A percentile compares a stretch with the other conserved stretches of the same genome.
phyloP scores from a whole-genome alignment of 2,329 filamentous ascomycete genomes.

The Sclerotinia nivalis region DNA sequence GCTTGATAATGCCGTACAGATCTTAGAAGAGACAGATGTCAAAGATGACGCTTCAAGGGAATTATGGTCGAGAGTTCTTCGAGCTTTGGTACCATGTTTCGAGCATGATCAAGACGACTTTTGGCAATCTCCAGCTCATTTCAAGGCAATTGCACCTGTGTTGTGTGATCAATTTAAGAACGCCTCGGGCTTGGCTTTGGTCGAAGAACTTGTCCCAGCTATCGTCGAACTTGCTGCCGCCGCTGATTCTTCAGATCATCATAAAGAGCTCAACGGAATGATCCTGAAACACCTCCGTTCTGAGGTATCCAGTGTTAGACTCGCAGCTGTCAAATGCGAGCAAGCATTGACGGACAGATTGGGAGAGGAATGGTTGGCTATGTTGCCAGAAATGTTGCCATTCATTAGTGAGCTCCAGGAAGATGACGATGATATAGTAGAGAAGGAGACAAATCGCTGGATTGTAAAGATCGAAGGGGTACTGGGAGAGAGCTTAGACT shows the following conservation, averaged over 20 bases:
- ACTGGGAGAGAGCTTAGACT: conserved; percentile 85
- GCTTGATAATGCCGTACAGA: conserved; percentile 69
- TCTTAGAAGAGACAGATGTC: conserved; percentile 53
- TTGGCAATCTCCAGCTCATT: conserved; percentile 91
- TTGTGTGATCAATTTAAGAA: conserved; percentile 66
- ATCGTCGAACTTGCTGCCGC: conserved; percentile 78
- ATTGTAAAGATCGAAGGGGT: conserved; percentile 87
- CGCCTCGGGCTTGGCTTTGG: conserved; percentile 48
- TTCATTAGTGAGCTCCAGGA: conserved; percentile 95
- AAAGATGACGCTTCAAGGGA: conserved; percentile 53
- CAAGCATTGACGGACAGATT: conserved; percentile 75
- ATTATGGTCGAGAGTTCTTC: conserved; percentile 70
- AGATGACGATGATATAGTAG: conserved; percentile 92
- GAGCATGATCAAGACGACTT: conserved; percentile 92
- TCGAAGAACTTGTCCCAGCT: conserved; percentile 65
- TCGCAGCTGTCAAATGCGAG: conserved; percentile 81
- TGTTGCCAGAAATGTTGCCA: conserved; percentile 93
- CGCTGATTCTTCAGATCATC: conserved; percentile 82
- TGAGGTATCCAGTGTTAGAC: conserved; percentile 67
- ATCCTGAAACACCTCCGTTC: conserved; percentile 79
- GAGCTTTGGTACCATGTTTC: conserved; percentile 73
- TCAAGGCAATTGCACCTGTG: conserved; percentile 67
- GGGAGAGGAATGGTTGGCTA: conserved; percentile 89
- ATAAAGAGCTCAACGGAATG: conserved; percentile 80
- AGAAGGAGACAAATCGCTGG: conserved; percentile 86